phyloP scores from a whole-genome alignment of 2,329 filamentous ascomycete genomes.

The Dothiorella sarmentorum region DNA sequence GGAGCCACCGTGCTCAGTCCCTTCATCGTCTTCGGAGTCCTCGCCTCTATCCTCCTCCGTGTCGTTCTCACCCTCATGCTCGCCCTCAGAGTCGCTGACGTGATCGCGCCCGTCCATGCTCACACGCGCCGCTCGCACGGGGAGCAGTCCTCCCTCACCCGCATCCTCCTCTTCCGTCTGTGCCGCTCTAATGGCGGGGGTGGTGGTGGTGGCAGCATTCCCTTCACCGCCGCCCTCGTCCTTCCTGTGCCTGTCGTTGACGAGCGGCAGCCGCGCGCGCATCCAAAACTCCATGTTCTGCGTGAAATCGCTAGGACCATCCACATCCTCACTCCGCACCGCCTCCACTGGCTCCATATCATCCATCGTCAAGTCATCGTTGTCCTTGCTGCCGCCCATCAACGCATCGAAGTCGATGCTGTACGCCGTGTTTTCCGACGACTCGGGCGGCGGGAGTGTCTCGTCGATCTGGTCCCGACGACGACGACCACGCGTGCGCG shows the following conservation, averaged over 20 bases:
- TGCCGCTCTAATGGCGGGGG: too few species aligned
- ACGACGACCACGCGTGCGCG: neutral
- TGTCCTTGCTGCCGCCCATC: slow-evolving; percentile 30
- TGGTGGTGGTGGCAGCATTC: too few species aligned
- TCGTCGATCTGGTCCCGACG: neutral
- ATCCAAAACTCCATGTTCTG: slow-evolving; percentile 45
- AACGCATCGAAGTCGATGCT: slow-evolving; percentile 39
- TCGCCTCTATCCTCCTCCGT: neutral
- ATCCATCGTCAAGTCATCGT: slow-evolving; percentile 31
- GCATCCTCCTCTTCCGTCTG: slow-evolving; percentile 21
- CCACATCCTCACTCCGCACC: slow-evolving; percentile 39
- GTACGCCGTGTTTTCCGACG: slow-evolving; percentile 24
- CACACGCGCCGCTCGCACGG: neutral
- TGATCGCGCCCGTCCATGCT: slow-evolving; percentile 3
- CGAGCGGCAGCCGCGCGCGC: slow-evolving; percentile 31
- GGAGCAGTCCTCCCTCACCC: slow-evolving; percentile 22
- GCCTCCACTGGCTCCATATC: slow-evolving; percentile 33
- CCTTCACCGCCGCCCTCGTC: neutral
- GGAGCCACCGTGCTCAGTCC: too few species aligned
- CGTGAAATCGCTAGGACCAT: slow-evolving; percentile 42
- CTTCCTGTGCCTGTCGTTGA: slow-evolving; percentile 2
- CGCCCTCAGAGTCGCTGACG: neutral
- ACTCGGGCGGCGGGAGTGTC: neutral
- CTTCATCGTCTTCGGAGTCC: neutral
- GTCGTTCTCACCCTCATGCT: neutral